These are phyloP conservation scores for Medicago ruthenica DNA, from an alignment of 306 rosid species.

Conservation along the genomic window DNA sequence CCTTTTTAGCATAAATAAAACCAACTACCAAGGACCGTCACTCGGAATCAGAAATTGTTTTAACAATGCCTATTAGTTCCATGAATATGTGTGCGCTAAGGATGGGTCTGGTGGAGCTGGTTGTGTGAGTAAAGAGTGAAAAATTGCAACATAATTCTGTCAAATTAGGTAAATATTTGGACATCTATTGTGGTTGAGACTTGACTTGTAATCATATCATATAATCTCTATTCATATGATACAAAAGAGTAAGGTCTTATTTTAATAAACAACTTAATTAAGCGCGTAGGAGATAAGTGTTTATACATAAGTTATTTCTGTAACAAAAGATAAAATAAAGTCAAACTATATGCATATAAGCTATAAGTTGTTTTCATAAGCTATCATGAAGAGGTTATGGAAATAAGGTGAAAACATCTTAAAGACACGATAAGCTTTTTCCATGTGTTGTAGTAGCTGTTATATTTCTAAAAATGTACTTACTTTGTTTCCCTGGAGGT, in stretches of 20 bases:
- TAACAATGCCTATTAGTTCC: background rate
- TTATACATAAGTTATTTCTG: background rate
- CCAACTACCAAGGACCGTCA: background rate
- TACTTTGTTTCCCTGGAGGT: no score
- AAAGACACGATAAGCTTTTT: no score
- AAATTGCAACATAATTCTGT: background rate
- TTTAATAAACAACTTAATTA: background rate
- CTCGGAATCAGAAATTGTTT: conserved; percentile 1
- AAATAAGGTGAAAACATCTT: no score
- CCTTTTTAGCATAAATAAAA: background rate
- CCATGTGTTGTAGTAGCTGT: background rate
- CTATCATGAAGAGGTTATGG: background rate
- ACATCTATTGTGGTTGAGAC: background rate
- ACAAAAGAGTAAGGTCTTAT: background rate
- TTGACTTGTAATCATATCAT: background rate
- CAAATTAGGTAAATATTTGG: background rate
- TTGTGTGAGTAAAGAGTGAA: background rate
- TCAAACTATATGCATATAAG: background rate
- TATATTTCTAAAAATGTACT: no score
- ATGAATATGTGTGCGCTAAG: background rate
- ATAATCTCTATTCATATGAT: conserved; percentile 9
- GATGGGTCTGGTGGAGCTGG: background rate
- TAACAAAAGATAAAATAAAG: background rate
- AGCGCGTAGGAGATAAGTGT: background rate
- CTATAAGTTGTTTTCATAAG: background rate